Percentiles rank a stretch among this genome's conserved stretches.
These are phyloP conservation scores for Aristolochia californica DNA, from an alignment of 164 flowering plant species.

Conservation along the genomic window DNA sequence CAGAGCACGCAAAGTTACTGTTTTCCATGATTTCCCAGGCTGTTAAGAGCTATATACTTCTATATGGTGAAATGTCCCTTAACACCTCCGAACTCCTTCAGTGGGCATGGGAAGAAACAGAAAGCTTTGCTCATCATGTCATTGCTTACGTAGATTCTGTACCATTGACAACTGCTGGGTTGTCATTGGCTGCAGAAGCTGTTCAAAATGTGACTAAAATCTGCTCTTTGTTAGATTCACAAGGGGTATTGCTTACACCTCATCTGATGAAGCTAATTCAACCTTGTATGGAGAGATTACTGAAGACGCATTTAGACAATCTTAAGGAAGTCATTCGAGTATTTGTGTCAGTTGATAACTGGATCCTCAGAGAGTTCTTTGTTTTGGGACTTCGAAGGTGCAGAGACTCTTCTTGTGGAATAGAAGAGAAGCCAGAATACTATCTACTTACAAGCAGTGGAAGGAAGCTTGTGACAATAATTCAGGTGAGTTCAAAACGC, in stretches of 20 bases:
- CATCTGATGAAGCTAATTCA: slow-evolving; percentile 36
- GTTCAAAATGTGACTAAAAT: slow-evolving; percentile 31
- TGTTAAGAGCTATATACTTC: slow-evolving; percentile 34
- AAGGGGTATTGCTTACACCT: slow-evolving; percentile 31
- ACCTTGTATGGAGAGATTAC: slow-evolving; percentile 43
- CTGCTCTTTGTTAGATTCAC: slow-evolving; percentile 48
- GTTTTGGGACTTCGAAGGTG: slow-evolving; percentile 28
- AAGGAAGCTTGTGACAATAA: slow-evolving; percentile 35
- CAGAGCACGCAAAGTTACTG: slow-evolving; percentile 37
- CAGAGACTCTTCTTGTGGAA: slow-evolving; percentile 11
- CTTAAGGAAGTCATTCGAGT: slow-evolving; percentile 40
- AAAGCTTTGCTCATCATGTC: slow-evolving; percentile 34
- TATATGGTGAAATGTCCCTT: slow-evolving; percentile 41
- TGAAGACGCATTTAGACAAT: slow-evolving; percentile 32
- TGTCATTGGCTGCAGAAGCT: slow-evolving; percentile 37
- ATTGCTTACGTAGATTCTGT: slow-evolving; percentile 27
- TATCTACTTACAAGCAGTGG: slow-evolving; percentile 60
- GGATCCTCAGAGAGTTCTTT: slow-evolving; percentile 48
- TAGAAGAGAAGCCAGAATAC: slow-evolving; percentile 29
- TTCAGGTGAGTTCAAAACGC: slow-evolving; percentile 36
- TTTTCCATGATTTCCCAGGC: slow-evolving; percentile 63
- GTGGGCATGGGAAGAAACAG: slow-evolving; percentile 53
- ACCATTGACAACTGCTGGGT: slow-evolving; percentile 38
- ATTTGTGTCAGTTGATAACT: slow-evolving; percentile 38
- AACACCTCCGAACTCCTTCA: slow-evolving; percentile 38